Evolutionary conservation across 495 filamentous ascomycete species (phyloP), one percentile per base, ranked within the genome.

Genomic region (Penicillium riverlandense): DNA sequence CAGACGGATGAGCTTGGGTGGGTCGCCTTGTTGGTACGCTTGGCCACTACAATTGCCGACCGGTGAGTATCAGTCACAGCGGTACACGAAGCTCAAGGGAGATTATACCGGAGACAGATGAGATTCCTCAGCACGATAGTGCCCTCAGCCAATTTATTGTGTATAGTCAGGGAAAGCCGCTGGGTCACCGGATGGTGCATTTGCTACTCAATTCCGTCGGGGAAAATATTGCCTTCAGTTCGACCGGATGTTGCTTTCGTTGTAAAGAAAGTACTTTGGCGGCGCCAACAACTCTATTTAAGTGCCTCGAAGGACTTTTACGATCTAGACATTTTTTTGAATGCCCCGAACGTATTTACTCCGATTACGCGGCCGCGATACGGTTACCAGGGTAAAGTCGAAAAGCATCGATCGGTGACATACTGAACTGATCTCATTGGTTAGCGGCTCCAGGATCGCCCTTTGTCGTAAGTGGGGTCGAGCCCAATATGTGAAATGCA

Each of bases 401-500:
- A n/a, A 33, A 33, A 1, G 9, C 31, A 9, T 33, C 31, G 9
- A 33, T 1, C 31, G 31, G 6, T 33, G 31, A 33, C n/a, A 33
- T 1, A n/a, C 31, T 5, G n/a, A n/a, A 5, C 31, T 5, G 31
- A 33, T 33, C n/a, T 33, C 31, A 33, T 33, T 33, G 31, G 31
- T n/a, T 33, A 69, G 61, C 29, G 73, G 77, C 47, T 71, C 15
- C 1, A 16, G 15, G 15, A 1, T 4, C 15, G 15, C 15, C 15
- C 4, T 16, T 16, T 16, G 15, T 4, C 1, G 15, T 16, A 16
- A 4, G 15, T 4, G 15, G 15, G 15, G 15, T 16, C 15, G 15
- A 16, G 1, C 15, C 15, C 15, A 4, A 16, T 16, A 16, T 16
- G 15, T 16, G 15, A 16, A 1, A 16, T 16, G 4, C 4, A 16